phyloP scores from a whole-genome alignment of 768 basidiomycete species.

The Suillus weaverae region DNA sequence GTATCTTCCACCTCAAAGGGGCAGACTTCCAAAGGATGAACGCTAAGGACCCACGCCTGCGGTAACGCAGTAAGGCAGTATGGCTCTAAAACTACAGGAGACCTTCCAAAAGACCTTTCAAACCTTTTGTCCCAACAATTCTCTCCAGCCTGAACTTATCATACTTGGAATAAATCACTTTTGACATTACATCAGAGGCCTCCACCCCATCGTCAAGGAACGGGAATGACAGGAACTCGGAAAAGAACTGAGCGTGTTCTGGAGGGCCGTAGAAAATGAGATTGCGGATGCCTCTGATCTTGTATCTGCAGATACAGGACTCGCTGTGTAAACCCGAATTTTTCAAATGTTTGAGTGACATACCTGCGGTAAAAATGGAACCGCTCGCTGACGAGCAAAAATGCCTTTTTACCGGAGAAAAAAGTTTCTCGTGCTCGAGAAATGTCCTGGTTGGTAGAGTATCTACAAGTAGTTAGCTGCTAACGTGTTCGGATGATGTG shows the following conservation, averaged over 20 bases:
- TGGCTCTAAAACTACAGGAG: background rate
- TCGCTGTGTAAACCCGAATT: background rate
- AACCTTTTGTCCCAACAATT: slow-evolving; percentile 43
- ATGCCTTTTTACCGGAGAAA: slow-evolving; percentile 82
- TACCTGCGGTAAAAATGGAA: slow-evolving; percentile 96
- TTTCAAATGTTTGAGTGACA: slow-evolving; percentile 14
- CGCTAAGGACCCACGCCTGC: background rate
- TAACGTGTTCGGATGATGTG: background rate
- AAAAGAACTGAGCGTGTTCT: slow-evolving; percentile 88
- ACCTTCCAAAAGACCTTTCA: slow-evolving; percentile 15
- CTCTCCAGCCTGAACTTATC: slow-evolving; percentile 88
- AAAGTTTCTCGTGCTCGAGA: slow-evolving; percentile 91
- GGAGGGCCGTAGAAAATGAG: slow-evolving; percentile 93
- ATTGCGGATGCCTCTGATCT: slow-evolving; percentile 89
- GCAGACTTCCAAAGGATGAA: background rate
- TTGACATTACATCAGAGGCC: slow-evolving; percentile 76
- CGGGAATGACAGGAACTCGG: slow-evolving; percentile 85
- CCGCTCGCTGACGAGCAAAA: slow-evolving; percentile 92
- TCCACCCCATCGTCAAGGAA: slow-evolving; percentile 93
- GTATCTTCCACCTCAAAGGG: background rate
- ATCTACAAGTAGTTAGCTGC: slow-evolving; percentile 44
- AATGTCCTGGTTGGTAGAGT: slow-evolving; percentile 92
- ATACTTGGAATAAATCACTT: slow-evolving; percentile 83
- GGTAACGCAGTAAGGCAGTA: background rate
- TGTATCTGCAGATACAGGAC: slow-evolving; percentile 58